A percentile compares a stretch with the other conserved stretches of the same genome.
phyloP scores from a whole-genome alignment of 768 basidiomycete genomes.

The Hemileccinum impolitum region DNA sequence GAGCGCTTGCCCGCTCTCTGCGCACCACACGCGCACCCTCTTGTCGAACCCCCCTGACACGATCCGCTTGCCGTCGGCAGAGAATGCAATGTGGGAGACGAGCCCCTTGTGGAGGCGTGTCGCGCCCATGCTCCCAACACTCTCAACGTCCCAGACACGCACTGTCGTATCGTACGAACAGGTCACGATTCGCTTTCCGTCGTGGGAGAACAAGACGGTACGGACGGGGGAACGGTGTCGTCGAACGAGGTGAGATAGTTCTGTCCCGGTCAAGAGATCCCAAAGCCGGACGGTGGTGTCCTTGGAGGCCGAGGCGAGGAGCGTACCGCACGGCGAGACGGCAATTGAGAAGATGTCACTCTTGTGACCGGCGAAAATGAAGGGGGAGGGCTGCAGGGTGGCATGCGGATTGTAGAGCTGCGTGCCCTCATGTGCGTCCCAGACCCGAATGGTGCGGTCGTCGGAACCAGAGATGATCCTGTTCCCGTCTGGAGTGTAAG shows the following conservation, averaged over 20 bases:
- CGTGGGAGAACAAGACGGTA: slow-evolving; percentile 25
- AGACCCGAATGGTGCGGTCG: slow-evolving; percentile 28
- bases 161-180: slow-evolving; percentile 24
- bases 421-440: slow-evolving; percentile 24
- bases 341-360: slow-evolving; percentile 28
- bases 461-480: slow-evolving; percentile 30
- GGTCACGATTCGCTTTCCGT: slow-evolving; percentile 29
- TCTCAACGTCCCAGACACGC: slow-evolving; percentile 32
- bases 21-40: slow-evolving; percentile 31
- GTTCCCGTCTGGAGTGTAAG: slow-evolving; percentile 29
- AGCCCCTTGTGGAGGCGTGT: slow-evolving; percentile 25
- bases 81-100: slow-evolving; percentile 27
- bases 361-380: slow-evolving; percentile 18
- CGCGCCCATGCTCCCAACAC: slow-evolving; percentile 26
- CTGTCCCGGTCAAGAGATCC: slow-evolving; percentile 17
- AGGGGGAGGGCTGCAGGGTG: slow-evolving; percentile 1
- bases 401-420: slow-evolving; percentile 13
- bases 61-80: slow-evolving; percentile 25
- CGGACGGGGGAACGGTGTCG: slow-evolving; percentile 26
- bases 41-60: slow-evolving; percentile 30
- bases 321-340: slow-evolving; percentile 28
- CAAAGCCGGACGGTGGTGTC: slow-evolving; percentile 32
- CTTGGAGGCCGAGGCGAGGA: slow-evolving; percentile 30
- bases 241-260: slow-evolving; percentile 26
- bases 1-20: slow-evolving; percentile 18